phyloP scores from a whole-genome alignment of 2,329 filamentous ascomycete species.

The Sclerotinia spermophila region DNA sequence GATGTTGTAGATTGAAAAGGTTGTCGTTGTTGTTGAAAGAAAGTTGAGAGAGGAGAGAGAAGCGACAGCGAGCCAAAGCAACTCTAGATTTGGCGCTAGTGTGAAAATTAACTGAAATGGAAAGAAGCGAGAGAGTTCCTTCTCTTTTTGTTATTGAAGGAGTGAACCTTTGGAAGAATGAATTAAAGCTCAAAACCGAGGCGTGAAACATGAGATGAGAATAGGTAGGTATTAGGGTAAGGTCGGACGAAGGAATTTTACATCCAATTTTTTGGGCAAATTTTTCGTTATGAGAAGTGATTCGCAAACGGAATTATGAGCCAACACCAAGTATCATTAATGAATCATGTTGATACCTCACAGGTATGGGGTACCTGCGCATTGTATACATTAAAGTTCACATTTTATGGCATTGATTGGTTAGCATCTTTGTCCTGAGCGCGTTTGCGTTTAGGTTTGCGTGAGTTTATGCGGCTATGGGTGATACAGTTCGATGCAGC shows the following conservation, averaged over 20 bases:
- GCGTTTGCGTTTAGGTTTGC: neutral
- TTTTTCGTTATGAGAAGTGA: neutral
- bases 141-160: neutral
- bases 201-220: neutral
- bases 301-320: neutral
- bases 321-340: neutral
- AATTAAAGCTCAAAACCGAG: neutral
- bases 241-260: neutral
- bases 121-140: neutral
- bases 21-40: neutral
- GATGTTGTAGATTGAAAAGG: neutral
- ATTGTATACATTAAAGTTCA: neutral
- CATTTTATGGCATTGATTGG: no score
- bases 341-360: neutral
- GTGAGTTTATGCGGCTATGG: no score
- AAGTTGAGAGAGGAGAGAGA: neutral
- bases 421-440: no score
- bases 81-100: neutral
- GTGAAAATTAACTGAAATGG: neutral
- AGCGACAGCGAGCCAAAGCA: neutral
- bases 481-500: neutral
- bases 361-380: neutral
- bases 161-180: neutral
- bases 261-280: neutral
- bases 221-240: no score